These are phyloP conservation scores for Colletotrichum gigasporum DNA, from an alignment of 2,329 filamentous ascomycete genomes.

Conservation along the genomic window DNA sequence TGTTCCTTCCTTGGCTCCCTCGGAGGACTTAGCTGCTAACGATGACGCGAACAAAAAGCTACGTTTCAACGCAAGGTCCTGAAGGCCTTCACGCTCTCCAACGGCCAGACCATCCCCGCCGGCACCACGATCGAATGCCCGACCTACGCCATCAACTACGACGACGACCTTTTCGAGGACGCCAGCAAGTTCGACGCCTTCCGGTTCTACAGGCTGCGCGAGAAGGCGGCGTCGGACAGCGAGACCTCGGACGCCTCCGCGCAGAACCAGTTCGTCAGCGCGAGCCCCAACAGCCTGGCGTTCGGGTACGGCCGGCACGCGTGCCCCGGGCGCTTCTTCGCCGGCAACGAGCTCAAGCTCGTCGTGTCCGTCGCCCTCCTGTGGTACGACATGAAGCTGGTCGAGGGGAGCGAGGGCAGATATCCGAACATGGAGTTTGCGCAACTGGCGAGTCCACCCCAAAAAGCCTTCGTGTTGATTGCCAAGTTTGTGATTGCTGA, in stretches of 20 bases:
- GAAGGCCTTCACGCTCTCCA: slow-evolving; percentile 60
- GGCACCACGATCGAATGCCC: slow-evolving; percentile 54
- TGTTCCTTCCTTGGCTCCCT: too few relatives aligned
- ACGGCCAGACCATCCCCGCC: slow-evolving; percentile 58
- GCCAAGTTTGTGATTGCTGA: background rate
- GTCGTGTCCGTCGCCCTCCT: slow-evolving; percentile 50
- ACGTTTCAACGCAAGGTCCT: slow-evolving; percentile 61
- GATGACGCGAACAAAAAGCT: slow-evolving; percentile 48
- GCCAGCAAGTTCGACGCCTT: slow-evolving; percentile 23
- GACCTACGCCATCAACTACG: slow-evolving; percentile 41
- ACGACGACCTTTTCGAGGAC: background rate
- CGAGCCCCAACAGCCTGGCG: slow-evolving; percentile 43
- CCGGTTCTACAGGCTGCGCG: slow-evolving; percentile 6
- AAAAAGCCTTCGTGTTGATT: background rate
- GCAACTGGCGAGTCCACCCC: background rate
- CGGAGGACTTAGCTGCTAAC: too few relatives aligned
- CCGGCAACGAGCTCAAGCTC: slow-evolving; percentile 55
- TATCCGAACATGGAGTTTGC: background rate
- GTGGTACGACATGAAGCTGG: slow-evolving; percentile 47
- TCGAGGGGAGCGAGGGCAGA: background rate
- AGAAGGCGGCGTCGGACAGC: background rate
- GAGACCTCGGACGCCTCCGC: slow-evolving; percentile 25
- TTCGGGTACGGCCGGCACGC: slow-evolving; percentile 50
- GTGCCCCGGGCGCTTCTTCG: slow-evolving; percentile 55
- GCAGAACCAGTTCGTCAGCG: slow-evolving; percentile 51